A percentile compares a stretch with the other conserved stretches of the same genome.
These are phyloP conservation scores for Boletus smithii DNA, from an alignment of 1,284 basidiomycete genomes.

Conservation along the genomic window DNA sequence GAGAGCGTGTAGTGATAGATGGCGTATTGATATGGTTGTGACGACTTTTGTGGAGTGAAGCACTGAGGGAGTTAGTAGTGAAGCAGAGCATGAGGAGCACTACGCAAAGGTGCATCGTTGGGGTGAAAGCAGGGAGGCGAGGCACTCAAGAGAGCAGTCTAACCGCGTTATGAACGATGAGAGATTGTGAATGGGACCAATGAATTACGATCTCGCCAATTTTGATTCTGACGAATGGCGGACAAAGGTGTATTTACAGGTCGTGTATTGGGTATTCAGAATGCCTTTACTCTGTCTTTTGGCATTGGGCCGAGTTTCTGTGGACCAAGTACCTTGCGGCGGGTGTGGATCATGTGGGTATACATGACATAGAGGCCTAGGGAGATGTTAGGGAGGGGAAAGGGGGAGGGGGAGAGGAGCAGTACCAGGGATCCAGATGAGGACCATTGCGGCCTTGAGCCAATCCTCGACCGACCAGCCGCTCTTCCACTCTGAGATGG, in stretches of 20 bases:
- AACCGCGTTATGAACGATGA: conserved; percentile 1
- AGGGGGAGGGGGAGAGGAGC: background rate
- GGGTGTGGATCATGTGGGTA: conserved; percentile 85
- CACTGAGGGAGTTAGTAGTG: conserved; percentile 9
- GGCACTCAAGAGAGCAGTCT: no score
- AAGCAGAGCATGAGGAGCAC: conserved; percentile 15
- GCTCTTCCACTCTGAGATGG: conserved; percentile 55
- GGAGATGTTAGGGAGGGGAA: background rate
- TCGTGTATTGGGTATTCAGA: conserved; percentile 8
- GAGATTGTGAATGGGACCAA: conserved; percentile 11
- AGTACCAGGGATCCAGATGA: conserved; percentile 91
- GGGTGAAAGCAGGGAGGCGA: no score
- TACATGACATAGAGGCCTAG: conserved; percentile 76
- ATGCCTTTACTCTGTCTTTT: conserved; percentile 24
- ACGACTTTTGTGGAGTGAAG: conserved; percentile 11
- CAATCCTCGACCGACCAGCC: conserved; percentile 55
- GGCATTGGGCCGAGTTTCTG: conserved; percentile 29
- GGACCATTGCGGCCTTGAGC: conserved; percentile 61
- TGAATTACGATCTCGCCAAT: background rate
- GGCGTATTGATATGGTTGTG: no score
- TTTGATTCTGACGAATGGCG: conserved; percentile 12
- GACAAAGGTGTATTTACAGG: background rate
- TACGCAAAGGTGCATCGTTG: conserved; percentile 15
- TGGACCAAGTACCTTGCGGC: conserved; percentile 69
- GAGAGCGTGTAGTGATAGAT: no score